phyloP scores from a whole-genome alignment of 2,329 filamentous ascomycete species.

The Cercospora berteroae region DNA sequence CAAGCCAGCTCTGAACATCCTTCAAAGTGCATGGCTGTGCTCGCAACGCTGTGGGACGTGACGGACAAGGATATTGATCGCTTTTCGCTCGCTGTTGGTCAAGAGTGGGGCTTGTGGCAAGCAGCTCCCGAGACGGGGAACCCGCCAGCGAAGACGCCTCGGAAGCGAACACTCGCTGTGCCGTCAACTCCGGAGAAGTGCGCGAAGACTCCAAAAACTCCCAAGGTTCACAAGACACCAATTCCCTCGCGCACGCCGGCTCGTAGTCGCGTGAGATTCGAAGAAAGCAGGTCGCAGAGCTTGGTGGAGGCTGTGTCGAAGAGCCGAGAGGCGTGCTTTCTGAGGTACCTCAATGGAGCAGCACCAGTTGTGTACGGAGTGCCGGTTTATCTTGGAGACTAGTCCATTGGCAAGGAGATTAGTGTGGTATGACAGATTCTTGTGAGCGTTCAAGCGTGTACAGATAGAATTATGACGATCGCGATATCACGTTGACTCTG shows the following conservation, averaged over 20 bases:
- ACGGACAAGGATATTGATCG: conserved; percentile 97
- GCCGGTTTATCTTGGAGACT: conserved; percentile 70
- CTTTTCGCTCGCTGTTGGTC: conserved; percentile 74
- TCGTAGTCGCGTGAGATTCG: conserved; percentile 27
- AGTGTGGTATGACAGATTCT: background rate
- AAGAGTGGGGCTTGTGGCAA: conserved; percentile 75
- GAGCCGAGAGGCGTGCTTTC: conserved; percentile 74
- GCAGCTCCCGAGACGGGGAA: conserved; percentile 23
- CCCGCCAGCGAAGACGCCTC: conserved; percentile 31
- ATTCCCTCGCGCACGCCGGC: conserved; percentile 33
- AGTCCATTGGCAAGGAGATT: background rate
- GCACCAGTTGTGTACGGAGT: conserved; percentile 94
- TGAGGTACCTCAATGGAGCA: conserved; percentile 89
- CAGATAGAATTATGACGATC: background rate
- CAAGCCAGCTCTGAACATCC: background rate
- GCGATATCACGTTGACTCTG: background rate
- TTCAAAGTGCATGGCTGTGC: conserved; percentile 61
- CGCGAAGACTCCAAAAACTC: conserved; percentile 37
- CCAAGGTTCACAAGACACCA: conserved; percentile 35
- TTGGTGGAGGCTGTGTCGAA: conserved; percentile 78
- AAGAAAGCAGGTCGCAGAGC: conserved; percentile 39
- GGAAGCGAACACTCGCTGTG: conserved; percentile 29
- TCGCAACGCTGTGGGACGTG: conserved; percentile 96
- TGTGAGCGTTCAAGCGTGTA: background rate
- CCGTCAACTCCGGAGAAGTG: conserved; percentile 33